Base-by-base conservation (phyloP, 179 eudicot species). In the Silene coronaria region DNA sequence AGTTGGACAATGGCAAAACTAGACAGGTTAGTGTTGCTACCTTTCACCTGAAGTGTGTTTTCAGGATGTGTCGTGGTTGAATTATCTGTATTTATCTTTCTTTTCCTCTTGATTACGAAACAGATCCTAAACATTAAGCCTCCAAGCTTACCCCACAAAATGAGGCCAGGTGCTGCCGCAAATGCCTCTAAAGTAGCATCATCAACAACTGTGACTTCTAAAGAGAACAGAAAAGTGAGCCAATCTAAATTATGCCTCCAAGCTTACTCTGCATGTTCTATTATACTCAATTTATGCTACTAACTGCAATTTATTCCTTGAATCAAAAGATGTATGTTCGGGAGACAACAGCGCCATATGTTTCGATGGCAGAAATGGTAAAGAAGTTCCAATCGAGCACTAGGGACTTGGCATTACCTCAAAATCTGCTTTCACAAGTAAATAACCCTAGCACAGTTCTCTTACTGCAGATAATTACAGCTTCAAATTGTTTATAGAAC, bases 321-420 rank as follows among this genome's bases (percentile, higher is more conserved):
- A 9, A 57, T 67, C 45, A 76, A 71, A n/a, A 93, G 98, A 83
- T 95, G 60, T 95, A 96, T 81, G 91, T 88, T 53, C 80, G 97
- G 68, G 97, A 91, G 83, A 87, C 77, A 69, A 74, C 46, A 13
- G 84, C 84, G 4, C 97, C 97, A 34, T 93, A 93, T 82, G 90
- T 93, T 81, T 96, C 97, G 30, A 87, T 81, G 86, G 99, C 97
- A 28, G 97, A 95, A 82, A 87, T 92, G 97, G 79, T 89, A 87
- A 89, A 80, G 55, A 95, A 87, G 83, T 96, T 96, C 75, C 99
- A 96, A 72, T 86, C 97, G 48, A 86, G 88, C 84, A 89, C 97
- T 36, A 89, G 92, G 84, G 91, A 87, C 59, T 16, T 84, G 64
- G 78, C 90, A 67, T 74, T 89, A 57, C 80, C 91, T 74, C 85